Conservation (phyloP, 768 basidiomycete genomes). For the Lactarius evosmus region DNA sequence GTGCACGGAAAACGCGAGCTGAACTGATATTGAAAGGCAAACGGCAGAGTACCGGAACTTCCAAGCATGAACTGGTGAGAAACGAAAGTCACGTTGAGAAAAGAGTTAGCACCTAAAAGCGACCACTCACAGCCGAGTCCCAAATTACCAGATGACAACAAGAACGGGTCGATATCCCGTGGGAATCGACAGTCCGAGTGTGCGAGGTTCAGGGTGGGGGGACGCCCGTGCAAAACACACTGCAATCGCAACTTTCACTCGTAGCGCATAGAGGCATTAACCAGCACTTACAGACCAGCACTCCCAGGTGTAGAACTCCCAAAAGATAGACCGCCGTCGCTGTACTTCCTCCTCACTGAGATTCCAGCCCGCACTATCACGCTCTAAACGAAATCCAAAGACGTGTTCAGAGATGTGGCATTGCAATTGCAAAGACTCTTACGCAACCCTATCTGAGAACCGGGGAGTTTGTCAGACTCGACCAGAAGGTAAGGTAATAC, state of each 20-base stretch:
- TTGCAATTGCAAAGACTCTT: slow-evolving; percentile 29
- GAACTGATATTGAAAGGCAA: slow-evolving; percentile 44
- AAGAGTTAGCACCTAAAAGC: neutral
- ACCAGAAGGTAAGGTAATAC: neutral
- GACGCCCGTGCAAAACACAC: slow-evolving; percentile 51
- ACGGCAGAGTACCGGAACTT: slow-evolving; percentile 45
- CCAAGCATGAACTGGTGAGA: slow-evolving; percentile 36
- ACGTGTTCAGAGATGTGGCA: neutral
- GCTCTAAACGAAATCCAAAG: slow-evolving; percentile 38
- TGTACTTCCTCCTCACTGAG: slow-evolving; percentile 46
- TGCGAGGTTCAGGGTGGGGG: slow-evolving; percentile 45
- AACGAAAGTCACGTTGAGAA: neutral
- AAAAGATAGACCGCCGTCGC: slow-evolving; percentile 47
- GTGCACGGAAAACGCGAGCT: slow-evolving; percentile 42
- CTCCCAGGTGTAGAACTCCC: slow-evolving; percentile 53
- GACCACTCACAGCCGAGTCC: slow-evolving; percentile 44
- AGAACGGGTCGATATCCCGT: slow-evolving; percentile 40
- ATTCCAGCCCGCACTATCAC: slow-evolving; percentile 50
- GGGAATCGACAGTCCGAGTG: slow-evolving; percentile 53
- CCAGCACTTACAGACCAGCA: slow-evolving; percentile 36
- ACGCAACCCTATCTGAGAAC: slow-evolving; percentile 52
- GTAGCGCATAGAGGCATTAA: neutral
- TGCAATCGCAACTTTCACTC: slow-evolving; percentile 23
- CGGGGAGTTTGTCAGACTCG: slow-evolving; percentile 7
- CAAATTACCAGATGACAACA: slow-evolving; percentile 36